Evolutionary conservation across 345 rosid genomes (phyloP).

Genomic region (Boechera retrofracta): DNA sequence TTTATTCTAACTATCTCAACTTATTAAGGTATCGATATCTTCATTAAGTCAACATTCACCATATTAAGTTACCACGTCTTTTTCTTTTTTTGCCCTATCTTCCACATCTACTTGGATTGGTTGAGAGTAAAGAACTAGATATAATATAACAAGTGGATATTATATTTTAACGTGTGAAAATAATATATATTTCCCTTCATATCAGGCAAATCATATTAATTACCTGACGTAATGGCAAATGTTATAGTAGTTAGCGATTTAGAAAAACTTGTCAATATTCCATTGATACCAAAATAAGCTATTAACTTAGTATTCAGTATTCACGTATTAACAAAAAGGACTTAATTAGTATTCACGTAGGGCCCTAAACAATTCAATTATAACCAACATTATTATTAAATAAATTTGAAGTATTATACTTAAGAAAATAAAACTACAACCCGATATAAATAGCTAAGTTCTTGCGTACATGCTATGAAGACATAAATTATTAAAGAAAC

Average conservation of each 20-base stretch:
- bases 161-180: background rate
- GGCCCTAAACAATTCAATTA: background rate
- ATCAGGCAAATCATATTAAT: conserved; percentile 7
- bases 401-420: background rate
- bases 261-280: conserved; percentile 25
- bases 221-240: conserved; percentile 23
- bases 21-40: conserved; percentile 12
- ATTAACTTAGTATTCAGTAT: conserved; percentile 10
- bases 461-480: conserved; percentile 20
- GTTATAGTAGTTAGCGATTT: conserved; percentile 5
- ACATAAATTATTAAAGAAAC: background rate
- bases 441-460: conserved; percentile 36
- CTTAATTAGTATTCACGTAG: conserved; percentile 1
- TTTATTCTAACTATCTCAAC: background rate
- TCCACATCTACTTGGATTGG: conserved; percentile 21
- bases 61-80: conserved; percentile 15
- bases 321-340: conserved; percentile 13
- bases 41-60: background rate
- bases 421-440: background rate
- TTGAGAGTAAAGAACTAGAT: background rate
- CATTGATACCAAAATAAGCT: conserved; percentile 29
- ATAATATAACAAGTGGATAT: background rate
- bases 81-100: background rate
- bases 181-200: background rate
- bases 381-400: background rate